Conservation (phyloP, 2,329 filamentous ascomycete species). For the Phialemonium atrogriseum region DNA sequence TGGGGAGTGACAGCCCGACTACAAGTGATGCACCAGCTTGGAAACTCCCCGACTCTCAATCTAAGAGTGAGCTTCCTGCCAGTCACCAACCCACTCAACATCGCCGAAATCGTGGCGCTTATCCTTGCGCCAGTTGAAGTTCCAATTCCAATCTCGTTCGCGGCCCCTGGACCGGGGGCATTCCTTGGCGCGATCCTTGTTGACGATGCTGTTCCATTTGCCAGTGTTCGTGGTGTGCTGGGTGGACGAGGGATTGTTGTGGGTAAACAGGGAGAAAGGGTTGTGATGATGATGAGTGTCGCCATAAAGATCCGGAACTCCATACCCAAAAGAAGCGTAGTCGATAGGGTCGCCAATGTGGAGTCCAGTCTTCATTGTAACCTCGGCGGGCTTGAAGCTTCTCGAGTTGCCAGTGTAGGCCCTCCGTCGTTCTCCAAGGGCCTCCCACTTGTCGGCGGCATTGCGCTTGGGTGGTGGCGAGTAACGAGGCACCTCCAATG, state of each 20-base stretch:
- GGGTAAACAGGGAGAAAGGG: constrained; percentile 8
- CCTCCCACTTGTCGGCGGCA: constrained; percentile 77
- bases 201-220: constrained; percentile 24
- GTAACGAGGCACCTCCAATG: constrained; percentile 38
- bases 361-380: constrained; percentile 36
- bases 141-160: constrained; percentile 46
- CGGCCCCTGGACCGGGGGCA: constrained; percentile 48
- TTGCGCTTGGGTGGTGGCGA: constrained; percentile 59
- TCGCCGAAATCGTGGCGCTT: constrained; percentile 62
- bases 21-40: constrained; percentile 47
- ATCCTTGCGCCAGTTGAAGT: constrained; percentile 48
- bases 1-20: constrained; percentile 36
- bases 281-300: constrained; percentile 14
- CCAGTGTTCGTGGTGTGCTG: constrained; percentile 11
- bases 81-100: constrained; percentile 92
- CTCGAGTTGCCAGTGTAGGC: constrained; percentile 48
- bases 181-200: constrained; percentile 40
- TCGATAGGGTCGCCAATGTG: constrained; percentile 20
- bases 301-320: constrained; percentile 38
- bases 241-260: constrained; percentile 13
- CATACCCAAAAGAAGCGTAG: constrained; percentile 27
- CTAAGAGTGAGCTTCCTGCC: constrained; percentile 51
- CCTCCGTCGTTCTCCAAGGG: constrained; percentile 74
- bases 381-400: constrained; percentile 37
- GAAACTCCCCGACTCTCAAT: constrained; percentile 17